Percentiles rank a stretch among this genome's conserved stretches.
These are phyloP conservation scores for Fremontodendron californicum DNA, from an alignment of 345 rosid genomes.

Conservation along the genomic window DNA sequence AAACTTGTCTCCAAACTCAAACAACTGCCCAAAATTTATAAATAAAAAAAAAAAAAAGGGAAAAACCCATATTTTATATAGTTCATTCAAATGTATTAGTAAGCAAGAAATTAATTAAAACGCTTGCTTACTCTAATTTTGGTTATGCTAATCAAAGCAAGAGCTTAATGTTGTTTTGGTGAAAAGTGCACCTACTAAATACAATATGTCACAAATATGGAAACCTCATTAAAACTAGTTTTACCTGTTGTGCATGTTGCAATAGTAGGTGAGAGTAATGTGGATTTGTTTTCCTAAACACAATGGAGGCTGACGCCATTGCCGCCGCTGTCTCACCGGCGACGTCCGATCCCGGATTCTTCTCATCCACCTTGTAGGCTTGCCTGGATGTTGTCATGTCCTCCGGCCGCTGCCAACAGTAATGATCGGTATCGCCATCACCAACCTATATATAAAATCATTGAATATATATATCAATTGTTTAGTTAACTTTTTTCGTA, in stretches of 20 bases:
- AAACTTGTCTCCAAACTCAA: conserved; percentile 56
- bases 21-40: conserved; percentile 37
- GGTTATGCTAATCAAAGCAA: not conserved
- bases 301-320: conserved; percentile 81
- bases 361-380: conserved; percentile 64
- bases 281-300: conserved; percentile 62
- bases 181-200: not conserved
- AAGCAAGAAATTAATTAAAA: not conserved
- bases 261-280: conserved; percentile 66
- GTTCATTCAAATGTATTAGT: not conserved
- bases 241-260: conserved; percentile 64
- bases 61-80: not conserved
- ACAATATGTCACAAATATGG: not conserved
- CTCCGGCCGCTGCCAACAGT: conserved; percentile 98
- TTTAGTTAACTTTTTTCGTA: not conserved
- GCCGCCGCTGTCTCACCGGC: conserved; percentile 86
- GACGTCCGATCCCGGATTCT: conserved; percentile 76
- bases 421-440: conserved; percentile 83
- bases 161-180: conserved; percentile 7
- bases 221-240: conserved; percentile 8
- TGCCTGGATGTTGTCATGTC: conserved; percentile 81
- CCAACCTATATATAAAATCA: conserved; percentile 56
- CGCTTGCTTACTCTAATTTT: not conserved
- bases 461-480: not conserved
- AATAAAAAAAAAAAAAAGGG: not conserved